These are phyloP conservation scores for Pythium dissotocum DNA, from an alignment of 352 stramenopile genomes.

Conservation along the genomic window DNA sequence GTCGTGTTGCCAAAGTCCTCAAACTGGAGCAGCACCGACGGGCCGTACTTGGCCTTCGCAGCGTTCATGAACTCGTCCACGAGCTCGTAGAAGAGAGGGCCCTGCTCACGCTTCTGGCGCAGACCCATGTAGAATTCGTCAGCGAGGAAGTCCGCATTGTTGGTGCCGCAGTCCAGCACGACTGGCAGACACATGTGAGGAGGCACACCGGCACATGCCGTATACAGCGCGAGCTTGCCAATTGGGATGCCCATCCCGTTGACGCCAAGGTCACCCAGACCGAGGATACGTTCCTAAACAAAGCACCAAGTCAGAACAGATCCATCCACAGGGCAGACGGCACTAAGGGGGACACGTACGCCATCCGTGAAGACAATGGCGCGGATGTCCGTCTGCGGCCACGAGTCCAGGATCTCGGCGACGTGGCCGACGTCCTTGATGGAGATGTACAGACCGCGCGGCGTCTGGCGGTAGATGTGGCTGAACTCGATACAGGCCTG, in stretches of 20 bases:
- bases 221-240: slow-evolving; percentile 95
- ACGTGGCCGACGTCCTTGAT: slow-evolving; percentile 83
- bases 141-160: slow-evolving; percentile 93
- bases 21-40: slow-evolving; percentile 84
- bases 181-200: slow-evolving; percentile 93
- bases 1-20: slow-evolving; percentile 90
- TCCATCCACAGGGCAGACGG: background rate
- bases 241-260: slow-evolving; percentile 93
- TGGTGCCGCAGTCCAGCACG: slow-evolving; percentile 94
- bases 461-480: slow-evolving; percentile 87
- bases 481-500: slow-evolving; percentile 88
- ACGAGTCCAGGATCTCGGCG: slow-evolving; percentile 93
- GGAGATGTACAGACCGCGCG: slow-evolving; percentile 92
- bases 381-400: slow-evolving; percentile 94
- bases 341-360: slow-evolving; percentile 23
- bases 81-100: slow-evolving; percentile 91
- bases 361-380: slow-evolving; percentile 98
- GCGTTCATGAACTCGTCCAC: slow-evolving; percentile 97
- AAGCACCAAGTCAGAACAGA: background rate
- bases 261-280: slow-evolving; percentile 94
- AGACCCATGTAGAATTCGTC: slow-evolving; percentile 96
- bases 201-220: slow-evolving; percentile 91
- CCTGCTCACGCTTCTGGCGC: slow-evolving; percentile 85
- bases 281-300: slow-evolving; percentile 88
- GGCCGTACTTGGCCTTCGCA: slow-evolving; percentile 88